Conservation (phyloP, 768 basidiomycete genomes). For the Podaxis pistillaris region DNA sequence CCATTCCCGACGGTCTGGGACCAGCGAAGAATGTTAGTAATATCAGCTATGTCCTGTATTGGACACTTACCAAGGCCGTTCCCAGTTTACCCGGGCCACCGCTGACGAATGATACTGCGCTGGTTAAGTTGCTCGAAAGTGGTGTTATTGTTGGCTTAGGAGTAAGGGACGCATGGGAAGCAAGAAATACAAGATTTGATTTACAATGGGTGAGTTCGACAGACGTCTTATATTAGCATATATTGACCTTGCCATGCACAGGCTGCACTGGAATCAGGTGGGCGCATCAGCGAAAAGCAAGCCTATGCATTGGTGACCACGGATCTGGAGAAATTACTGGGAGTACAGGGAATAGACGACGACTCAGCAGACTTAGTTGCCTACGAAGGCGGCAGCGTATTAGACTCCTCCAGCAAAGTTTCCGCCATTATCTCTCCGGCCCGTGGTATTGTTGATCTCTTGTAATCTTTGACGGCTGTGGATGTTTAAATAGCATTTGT, state of each 20-base stretch:
- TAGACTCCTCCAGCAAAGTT: constrained; percentile 53
- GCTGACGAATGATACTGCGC: constrained; percentile 57
- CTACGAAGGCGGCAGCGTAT: constrained; percentile 56
- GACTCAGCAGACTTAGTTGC: constrained; percentile 60
- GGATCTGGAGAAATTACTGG: constrained; percentile 40
- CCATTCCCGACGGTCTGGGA: constrained; percentile 79
- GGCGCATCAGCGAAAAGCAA: constrained; percentile 36
- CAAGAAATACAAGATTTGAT: constrained; percentile 75
- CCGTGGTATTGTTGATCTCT: constrained; percentile 50
- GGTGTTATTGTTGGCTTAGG: constrained; percentile 85
- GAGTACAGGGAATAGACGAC: constrained; percentile 37
- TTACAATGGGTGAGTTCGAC: constrained; percentile 63
- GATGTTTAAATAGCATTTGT: constrained; percentile 19
- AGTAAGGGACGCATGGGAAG: constrained; percentile 65
- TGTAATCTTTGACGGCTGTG: constrained; percentile 24
- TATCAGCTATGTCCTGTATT: neutral
- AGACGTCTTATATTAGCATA: neutral
- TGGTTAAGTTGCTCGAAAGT: constrained; percentile 60
- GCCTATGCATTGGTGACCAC: constrained; percentile 44
- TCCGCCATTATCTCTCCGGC: constrained; percentile 55
- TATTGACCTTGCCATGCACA: constrained; percentile 19
- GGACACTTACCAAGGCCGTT: neutral
- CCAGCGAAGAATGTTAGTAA: constrained; percentile 55
- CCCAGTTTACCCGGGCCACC: constrained; percentile 72
- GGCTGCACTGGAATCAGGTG: constrained; percentile 49